A percentile compares a stretch with the other conserved stretches of the same genome.
Evolutionary conservation across 2,329 filamentous ascomycete genomes (phyloP).

Genomic region (Paracorniculantispora psalliotae): DNA sequence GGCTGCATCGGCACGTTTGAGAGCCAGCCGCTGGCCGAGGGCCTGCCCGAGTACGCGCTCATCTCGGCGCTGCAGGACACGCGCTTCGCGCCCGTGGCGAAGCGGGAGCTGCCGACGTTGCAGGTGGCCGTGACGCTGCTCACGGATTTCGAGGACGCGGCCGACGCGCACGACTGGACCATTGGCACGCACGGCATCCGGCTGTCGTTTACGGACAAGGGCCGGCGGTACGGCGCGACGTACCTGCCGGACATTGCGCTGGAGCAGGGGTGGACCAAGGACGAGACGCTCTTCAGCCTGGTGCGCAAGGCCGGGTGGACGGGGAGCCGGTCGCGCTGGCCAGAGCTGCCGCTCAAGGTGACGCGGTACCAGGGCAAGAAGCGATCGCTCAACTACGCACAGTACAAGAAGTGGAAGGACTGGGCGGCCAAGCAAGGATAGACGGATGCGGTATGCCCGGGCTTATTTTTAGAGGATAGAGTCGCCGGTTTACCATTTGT

Average conservation of each 20-base stretch:
- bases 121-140: constrained; percentile 74
- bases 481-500: neutral
- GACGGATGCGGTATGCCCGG: too few relatives aligned
- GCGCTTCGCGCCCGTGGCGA: constrained; percentile 54
- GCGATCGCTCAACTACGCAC: constrained; percentile 61
- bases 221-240: constrained; percentile 72
- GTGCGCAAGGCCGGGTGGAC: constrained; percentile 95
- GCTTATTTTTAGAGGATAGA: neutral
- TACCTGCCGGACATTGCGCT: constrained; percentile 88
- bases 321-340: constrained; percentile 75
- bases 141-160: constrained; percentile 74
- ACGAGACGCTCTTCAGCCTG: constrained; percentile 82
- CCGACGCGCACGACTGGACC: constrained; percentile 75
- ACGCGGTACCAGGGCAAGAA: constrained; percentile 85
- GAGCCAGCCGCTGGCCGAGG: constrained; percentile 63
- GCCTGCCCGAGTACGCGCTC: constrained; percentile 74
- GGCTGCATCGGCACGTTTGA: constrained; percentile 98
- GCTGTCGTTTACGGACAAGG: constrained; percentile 74
- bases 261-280: constrained; percentile 93
- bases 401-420: constrained; percentile 75
- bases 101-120: constrained; percentile 51
- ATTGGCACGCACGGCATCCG: constrained; percentile 82
- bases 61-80: constrained; percentile 66
- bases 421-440: constrained; percentile 49
- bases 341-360: constrained; percentile 70